Percentiles rank a stretch among this genome's conserved stretches.
phyloP scores from a whole-genome alignment of 2,329 filamentous ascomycete genomes.

The Daldinia sp. region DNA sequence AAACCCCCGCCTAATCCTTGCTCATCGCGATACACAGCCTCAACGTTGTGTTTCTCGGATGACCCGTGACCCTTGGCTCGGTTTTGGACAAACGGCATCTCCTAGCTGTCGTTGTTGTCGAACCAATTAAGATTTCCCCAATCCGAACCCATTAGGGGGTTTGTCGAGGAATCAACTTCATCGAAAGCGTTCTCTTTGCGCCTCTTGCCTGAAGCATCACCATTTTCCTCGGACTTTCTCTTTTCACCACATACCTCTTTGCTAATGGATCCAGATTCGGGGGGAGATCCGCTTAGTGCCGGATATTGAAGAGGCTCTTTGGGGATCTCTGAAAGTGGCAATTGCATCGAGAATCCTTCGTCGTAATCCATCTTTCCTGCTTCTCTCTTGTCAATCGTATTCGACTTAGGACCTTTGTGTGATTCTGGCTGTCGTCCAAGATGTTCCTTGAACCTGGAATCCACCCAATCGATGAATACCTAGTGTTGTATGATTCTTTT shows the following conservation, averaged over 20 bases:
- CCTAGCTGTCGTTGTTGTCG: constrained; percentile 31
- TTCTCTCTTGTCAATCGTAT: not conserved
- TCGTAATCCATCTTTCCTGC: not conserved
- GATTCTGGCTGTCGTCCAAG: not conserved
- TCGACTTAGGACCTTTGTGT: not conserved
- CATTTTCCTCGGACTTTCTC: not conserved
- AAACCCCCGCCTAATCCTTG: not conserved
- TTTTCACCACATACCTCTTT: not conserved
- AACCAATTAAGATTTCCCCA: not conserved
- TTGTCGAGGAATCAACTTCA: not conserved
- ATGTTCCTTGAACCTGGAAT: not conserved
- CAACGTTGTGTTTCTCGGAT: not conserved
- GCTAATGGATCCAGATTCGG: not conserved
- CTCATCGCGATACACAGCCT: not conserved
- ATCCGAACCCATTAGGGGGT: not conserved
- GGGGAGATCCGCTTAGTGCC: not conserved
- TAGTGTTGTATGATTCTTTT: not conserved
- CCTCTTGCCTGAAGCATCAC: not conserved
- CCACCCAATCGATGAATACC: not conserved
- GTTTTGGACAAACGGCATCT: constrained; percentile 31
- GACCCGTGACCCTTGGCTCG: not conserved
- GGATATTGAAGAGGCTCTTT: not conserved
- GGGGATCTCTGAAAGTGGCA: not conserved
- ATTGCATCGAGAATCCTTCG: not conserved
- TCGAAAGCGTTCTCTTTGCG: not conserved